Base-by-base conservation (phyloP, 441 rosid species). In the Melastoma candidum region DNA sequence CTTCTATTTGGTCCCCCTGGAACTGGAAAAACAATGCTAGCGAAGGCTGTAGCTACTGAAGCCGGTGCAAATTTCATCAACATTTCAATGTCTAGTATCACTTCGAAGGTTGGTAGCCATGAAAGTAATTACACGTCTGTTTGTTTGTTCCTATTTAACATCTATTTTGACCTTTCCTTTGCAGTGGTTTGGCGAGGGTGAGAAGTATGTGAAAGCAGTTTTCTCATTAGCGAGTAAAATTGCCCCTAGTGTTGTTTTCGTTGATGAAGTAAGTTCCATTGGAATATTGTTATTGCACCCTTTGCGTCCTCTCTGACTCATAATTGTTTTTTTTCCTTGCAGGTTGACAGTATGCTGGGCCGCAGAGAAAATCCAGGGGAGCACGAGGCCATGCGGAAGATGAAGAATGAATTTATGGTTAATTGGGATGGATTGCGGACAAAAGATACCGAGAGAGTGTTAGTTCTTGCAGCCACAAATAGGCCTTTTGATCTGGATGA, bases 301-400 rank as follows among this genome's bases (percentile, higher is more conserved):
- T 44, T 26, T 47, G 47, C 47, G 12, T 46, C 60, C 12, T 3
- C 44, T 54, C 46, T 22, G 25, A 5, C 43, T 14, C 46, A n/a
- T 52, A 52, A 1, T 39, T 1, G 22, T 39, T 36, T 43, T 39
- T 1, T 4, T 32, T 14, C 22, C 46, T 52, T 26, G 36, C 43
- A 89, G 97, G 97, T 90, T 66, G 97, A 90, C 65, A 87, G 97
- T 80, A 84, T 87, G 97, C 63, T 90, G 74, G 97, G 97, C 11
- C 81, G 90, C 59, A 74, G 96, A 57, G 95, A 85, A 74, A 84
- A 83, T 70, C 95, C 87, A 3, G 96, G 96, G 51, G 97, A 90
- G 74, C 96, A 90, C 57, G 97, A 90, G 76, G 97, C 95, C 47
- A 87, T 84, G 95, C 84, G 96, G 24, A 90, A 83, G 82, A 87